Conservation (phyloP, 805 yeast species). For the Candida verbasci region DNA sequence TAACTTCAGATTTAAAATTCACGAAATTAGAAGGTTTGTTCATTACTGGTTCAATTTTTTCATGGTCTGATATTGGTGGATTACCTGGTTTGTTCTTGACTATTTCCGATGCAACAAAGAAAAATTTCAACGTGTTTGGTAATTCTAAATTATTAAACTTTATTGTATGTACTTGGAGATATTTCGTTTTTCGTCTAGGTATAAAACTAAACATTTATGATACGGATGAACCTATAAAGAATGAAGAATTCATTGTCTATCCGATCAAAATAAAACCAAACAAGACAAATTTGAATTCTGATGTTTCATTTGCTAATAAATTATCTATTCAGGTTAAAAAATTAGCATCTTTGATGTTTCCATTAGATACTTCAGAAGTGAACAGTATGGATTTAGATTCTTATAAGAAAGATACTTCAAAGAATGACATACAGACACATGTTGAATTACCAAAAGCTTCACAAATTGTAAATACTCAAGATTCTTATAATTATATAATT, state of each 20-base stretch:
- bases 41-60: slow-evolving; percentile 63
- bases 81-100: slow-evolving; percentile 86
- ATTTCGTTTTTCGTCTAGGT: slow-evolving; percentile 79
- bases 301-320: slow-evolving; percentile 4
- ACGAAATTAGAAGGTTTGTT: slow-evolving; percentile 62
- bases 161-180: slow-evolving; percentile 77
- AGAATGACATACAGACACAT: slow-evolving; percentile 35
- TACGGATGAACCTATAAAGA: slow-evolving; percentile 26
- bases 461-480: slow-evolving; percentile 24
- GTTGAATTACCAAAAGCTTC: slow-evolving; percentile 26
- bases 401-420: slow-evolving; percentile 33
- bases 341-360: slow-evolving; percentile 54
- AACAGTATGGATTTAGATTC: slow-evolving; percentile 35
- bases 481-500: slow-evolving; percentile 65
- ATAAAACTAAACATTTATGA: slow-evolving; percentile 41
- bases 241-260: slow-evolving; percentile 33
- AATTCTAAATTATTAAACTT: slow-evolving; percentile 32
- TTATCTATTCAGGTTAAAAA: slow-evolving; percentile 21
- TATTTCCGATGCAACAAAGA: slow-evolving; percentile 70
- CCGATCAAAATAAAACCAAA: slow-evolving; percentile 26
- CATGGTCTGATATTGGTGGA: slow-evolving; percentile 86
- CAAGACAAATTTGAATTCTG: not conserved
- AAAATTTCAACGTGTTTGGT: slow-evolving; percentile 50
- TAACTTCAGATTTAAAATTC: slow-evolving; percentile 52
- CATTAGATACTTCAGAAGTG: slow-evolving; percentile 39